Evolutionary conservation across 129 eudicot species (phyloP).

Genomic region (Centella asiatica): DNA sequence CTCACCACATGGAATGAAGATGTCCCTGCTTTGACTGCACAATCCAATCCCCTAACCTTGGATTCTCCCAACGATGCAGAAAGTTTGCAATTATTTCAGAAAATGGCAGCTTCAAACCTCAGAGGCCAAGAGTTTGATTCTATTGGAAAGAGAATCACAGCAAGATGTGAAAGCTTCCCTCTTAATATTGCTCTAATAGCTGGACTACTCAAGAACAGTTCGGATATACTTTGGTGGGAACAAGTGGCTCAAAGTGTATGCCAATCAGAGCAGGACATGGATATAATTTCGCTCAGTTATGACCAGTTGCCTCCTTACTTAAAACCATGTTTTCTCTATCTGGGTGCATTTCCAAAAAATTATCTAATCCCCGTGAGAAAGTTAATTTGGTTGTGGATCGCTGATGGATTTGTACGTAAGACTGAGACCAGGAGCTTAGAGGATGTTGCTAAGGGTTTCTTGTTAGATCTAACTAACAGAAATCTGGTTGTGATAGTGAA

Average conservation of each 20-base stretch:
- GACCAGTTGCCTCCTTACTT: constrained; percentile 6
- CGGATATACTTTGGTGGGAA: neutral
- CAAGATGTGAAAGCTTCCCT: constrained; percentile 17
- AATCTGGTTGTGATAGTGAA: constrained; percentile 25
- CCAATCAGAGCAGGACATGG: constrained; percentile 14
- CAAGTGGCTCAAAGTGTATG: constrained; percentile 18
- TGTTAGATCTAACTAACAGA: constrained; percentile 6
- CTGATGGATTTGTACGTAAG: neutral
- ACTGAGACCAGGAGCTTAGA: neutral
- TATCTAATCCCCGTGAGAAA: neutral
- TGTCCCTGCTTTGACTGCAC: constrained; percentile 3
- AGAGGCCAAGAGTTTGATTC: neutral
- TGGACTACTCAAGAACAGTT: neutral
- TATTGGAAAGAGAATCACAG: neutral
- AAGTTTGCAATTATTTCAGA: neutral
- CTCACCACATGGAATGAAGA: neutral
- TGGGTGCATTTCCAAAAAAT: constrained; percentile 7
- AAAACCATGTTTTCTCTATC: constrained; percentile 35
- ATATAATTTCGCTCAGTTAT: constrained; percentile 27
- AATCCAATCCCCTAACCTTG: neutral
- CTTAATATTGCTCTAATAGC: constrained; percentile 6
- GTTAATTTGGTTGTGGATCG: neutral
- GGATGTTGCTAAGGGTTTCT: neutral
- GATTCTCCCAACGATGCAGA: neutral
- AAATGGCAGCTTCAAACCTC: too few relatives aligned